Evolutionary conservation across 305 asterid species (phyloP).

Genomic region (Fraxinus dipetala): DNA sequence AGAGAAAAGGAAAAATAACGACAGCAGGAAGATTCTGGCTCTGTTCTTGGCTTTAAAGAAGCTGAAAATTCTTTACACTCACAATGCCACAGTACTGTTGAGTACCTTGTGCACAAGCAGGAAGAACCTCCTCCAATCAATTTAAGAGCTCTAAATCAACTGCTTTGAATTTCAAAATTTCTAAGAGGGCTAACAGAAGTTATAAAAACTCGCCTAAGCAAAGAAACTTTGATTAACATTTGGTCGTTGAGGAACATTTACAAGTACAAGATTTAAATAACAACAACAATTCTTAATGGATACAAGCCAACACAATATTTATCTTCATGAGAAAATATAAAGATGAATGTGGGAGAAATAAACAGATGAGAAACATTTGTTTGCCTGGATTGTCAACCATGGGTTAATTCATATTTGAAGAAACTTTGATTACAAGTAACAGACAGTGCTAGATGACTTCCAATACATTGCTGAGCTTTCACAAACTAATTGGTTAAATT

Average conservation of each 20-base stretch:
- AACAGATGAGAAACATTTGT: background rate
- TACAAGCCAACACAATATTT: background rate
- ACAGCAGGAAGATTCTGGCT: background rate
- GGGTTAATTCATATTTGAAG: background rate
- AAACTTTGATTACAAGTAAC: background rate
- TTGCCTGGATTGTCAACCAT: background rate
- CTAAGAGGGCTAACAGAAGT: background rate
- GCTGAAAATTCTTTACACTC: background rate
- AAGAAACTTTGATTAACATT: background rate
- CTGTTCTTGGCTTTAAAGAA: background rate
- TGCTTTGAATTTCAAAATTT: background rate
- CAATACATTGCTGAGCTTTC: background rate
- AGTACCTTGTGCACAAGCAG: background rate
- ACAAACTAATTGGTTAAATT: background rate
- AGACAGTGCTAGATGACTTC: background rate
- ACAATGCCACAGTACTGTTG: background rate
- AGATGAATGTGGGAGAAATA: background rate
- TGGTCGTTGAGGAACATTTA: background rate
- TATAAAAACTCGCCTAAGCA: background rate
- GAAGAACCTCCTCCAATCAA: background rate
- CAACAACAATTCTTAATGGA: background rate
- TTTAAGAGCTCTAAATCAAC: background rate
- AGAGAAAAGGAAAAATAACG: background rate
- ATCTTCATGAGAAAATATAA: background rate
- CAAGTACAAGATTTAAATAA: background rate